Conservation (phyloP, 2,329 filamentous ascomycete species). For the Colletotrichum noveboracense region DNA sequence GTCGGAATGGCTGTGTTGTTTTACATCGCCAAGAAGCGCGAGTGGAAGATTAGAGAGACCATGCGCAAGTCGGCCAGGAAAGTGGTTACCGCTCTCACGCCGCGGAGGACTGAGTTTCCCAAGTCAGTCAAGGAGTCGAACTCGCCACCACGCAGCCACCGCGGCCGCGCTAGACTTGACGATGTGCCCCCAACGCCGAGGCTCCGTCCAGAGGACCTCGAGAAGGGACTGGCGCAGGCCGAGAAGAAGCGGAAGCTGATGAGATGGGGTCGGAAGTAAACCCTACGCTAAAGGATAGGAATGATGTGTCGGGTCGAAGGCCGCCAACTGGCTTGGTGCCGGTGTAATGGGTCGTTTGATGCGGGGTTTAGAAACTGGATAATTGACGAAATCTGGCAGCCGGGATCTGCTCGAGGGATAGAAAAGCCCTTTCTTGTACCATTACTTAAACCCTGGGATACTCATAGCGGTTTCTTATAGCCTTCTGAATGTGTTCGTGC, state of each 20-base stretch:
- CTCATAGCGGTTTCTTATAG: slow-evolving; percentile 48
- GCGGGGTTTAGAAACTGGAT: not conserved
- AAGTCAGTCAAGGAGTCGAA: slow-evolving; percentile 55
- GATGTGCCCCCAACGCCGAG: slow-evolving; percentile 66
- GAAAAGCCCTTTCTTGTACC: slow-evolving; percentile 13
- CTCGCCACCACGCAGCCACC: slow-evolving; percentile 14
- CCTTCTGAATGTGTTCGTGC: slow-evolving; percentile 75
- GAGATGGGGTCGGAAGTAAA: slow-evolving; percentile 27
- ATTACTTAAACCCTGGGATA: slow-evolving; percentile 23
- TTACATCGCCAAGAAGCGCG: slow-evolving; percentile 82
- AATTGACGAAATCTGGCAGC: slow-evolving; percentile 1
- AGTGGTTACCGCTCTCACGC: slow-evolving; percentile 67
- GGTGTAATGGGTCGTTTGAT: slow-evolving; percentile 2
- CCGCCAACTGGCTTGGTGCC: slow-evolving; percentile 18
- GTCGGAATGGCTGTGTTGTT: slow-evolving; percentile 73
- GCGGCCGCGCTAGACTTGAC: slow-evolving; percentile 33
- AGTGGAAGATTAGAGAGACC: slow-evolving; percentile 79
- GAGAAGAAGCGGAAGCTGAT: slow-evolving; percentile 41
- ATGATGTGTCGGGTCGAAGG: not conserved
- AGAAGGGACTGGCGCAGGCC: slow-evolving; percentile 56
- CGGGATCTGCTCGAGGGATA: slow-evolving; percentile 2
- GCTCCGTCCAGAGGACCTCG: slow-evolving; percentile 59
- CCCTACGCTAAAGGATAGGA: not conserved
- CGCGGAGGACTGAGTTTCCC: slow-evolving; percentile 65
- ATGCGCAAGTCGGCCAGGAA: slow-evolving; percentile 71